Conservation (phyloP, 139 green algal species). For the Dunaliella sp. region DNA sequence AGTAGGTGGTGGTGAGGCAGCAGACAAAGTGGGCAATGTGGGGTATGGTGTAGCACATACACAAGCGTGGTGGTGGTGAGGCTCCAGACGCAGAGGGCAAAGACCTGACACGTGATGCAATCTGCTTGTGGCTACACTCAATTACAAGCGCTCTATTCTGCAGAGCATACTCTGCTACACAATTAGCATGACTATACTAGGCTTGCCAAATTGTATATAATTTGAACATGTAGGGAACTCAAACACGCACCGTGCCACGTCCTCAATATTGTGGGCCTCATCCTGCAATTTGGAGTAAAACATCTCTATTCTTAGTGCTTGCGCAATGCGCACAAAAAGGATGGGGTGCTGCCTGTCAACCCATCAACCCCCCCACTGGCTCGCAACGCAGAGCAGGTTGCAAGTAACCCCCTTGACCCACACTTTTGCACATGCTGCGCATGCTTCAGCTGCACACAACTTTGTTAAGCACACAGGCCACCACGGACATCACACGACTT, state of each 20-base stretch:
- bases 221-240: not conserved
- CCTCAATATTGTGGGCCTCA: conserved; percentile 98
- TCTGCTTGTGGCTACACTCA: conserved; percentile 69
- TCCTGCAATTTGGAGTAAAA: conserved; percentile 96
- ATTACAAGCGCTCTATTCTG: conserved; percentile 98
- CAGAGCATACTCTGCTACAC: not conserved
- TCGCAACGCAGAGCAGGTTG: no score
- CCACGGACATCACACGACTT: no score
- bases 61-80: not conserved
- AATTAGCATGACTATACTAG: no score
- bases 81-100: not conserved
- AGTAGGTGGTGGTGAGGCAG: no score
- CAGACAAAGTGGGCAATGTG: no score
- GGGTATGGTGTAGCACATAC: not conserved
- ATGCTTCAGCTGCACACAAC: no score
- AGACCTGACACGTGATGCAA: not conserved
- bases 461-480: no score
- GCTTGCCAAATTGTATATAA: no score
- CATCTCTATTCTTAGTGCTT: conserved; percentile 53
- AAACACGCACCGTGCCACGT: conserved; percentile 50
- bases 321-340: conserved; percentile 66
- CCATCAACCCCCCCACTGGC: no score
- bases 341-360: no score
- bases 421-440: no score
- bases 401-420: no score